Conservation (phyloP, 108 stramenopile species). For the Cyclotella cryptica region DNA sequence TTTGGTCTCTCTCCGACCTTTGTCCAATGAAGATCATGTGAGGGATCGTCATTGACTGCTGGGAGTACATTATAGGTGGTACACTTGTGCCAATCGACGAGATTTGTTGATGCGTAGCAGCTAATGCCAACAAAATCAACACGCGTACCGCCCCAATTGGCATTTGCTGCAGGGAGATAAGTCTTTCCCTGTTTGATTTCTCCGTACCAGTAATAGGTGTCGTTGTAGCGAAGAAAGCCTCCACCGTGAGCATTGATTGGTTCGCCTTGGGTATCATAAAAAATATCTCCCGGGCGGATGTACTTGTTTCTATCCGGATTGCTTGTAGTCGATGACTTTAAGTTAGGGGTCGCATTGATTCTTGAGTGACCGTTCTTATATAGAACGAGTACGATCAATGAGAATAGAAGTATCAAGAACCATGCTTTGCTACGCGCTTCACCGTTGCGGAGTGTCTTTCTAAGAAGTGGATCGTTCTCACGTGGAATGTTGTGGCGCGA, state of each 20-base stretch:
- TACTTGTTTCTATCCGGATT: background rate
- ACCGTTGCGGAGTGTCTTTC: background rate
- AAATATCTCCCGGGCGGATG: slow-evolving; percentile 26
- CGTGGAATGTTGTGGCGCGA: background rate
- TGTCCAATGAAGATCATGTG: slow-evolving; percentile 20
- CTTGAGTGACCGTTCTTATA: background rate
- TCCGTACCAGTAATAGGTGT: slow-evolving; percentile 38
- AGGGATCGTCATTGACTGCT: slow-evolving; percentile 17
- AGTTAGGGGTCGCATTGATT: background rate
- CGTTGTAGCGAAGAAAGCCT: slow-evolving; percentile 24
- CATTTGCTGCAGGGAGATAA: slow-evolving; percentile 20
- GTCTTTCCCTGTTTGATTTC: slow-evolving; percentile 31
- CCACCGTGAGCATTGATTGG: slow-evolving; percentile 44
- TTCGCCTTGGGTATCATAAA: slow-evolving; percentile 18
- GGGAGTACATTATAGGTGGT: slow-evolving; percentile 20
- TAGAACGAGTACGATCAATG: background rate
- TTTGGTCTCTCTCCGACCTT: slow-evolving; percentile 28
- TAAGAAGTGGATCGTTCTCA: background rate
- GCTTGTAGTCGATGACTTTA: background rate
- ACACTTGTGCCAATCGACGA: slow-evolving; percentile 24
- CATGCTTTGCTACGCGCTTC: background rate
- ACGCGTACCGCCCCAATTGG: slow-evolving; percentile 34
- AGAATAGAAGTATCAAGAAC: background rate
- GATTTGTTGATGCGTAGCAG: slow-evolving; percentile 25
- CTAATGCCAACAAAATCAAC: slow-evolving; percentile 30